Percentiles rank a stretch among this genome's conserved stretches.
phyloP scores from a whole-genome alignment of 805 yeast genomes.

The Metschnikowia dekortorum region DNA sequence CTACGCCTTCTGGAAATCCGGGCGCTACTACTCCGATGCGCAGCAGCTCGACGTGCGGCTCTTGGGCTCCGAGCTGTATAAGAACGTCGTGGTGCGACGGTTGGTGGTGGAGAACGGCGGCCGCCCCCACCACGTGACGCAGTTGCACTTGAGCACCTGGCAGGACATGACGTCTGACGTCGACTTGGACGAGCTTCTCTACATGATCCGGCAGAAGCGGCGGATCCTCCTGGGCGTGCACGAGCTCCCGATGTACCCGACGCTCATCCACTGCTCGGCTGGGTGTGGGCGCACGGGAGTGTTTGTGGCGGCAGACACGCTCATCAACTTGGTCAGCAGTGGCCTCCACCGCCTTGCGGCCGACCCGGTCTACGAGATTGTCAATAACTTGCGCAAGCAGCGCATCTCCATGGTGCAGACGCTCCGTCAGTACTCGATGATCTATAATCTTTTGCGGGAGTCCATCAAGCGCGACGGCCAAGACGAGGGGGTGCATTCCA shows the following conservation, averaged over 20 bases:
- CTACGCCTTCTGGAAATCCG: constrained; percentile 68
- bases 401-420: constrained; percentile 59
- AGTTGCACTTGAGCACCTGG: constrained; percentile 79
- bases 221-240: constrained; percentile 9
- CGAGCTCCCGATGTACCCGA: constrained; percentile 30
- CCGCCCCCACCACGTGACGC: constrained; percentile 48
- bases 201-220: constrained; percentile 33
- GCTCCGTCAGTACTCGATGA: constrained; percentile 48
- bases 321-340: constrained; percentile 31
- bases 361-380: constrained; percentile 45
- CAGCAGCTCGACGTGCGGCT: constrained; percentile 24
- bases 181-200: constrained; percentile 53
- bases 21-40: constrained; percentile 38
- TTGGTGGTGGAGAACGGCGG: constrained; percentile 12
- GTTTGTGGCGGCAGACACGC: constrained; percentile 65
- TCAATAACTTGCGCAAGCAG: constrained; percentile 46
- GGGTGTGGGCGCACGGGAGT: constrained; percentile 94
- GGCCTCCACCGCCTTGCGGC: constrained; percentile 11
- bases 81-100: constrained; percentile 13
- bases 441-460: constrained; percentile 35
- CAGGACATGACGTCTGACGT: constrained; percentile 70
- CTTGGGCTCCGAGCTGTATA: constrained; percentile 16
- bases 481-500: too few relatives aligned
- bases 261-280: constrained; percentile 74
- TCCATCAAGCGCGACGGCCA: not conserved